Evolutionary conservation across 208 protist species (phyloP), one percentile per base, ranked within the genome.

Genomic region (Trypanosoma caninum): DNA sequence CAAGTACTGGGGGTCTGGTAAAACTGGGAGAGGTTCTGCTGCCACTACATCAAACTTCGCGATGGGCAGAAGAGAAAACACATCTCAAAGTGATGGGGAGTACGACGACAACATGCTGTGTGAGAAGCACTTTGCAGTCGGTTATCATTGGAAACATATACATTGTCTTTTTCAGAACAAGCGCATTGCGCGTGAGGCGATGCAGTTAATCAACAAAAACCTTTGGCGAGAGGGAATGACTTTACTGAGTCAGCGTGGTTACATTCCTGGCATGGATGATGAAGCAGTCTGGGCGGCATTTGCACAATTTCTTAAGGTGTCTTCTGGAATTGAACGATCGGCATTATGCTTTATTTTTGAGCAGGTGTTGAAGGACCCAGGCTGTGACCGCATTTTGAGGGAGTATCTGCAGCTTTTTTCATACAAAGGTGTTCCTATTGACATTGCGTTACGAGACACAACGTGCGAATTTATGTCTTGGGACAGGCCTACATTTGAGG

Each of bases 131-230:
- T 47, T 38, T 38, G 69, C 60, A 35, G 75, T 89, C 48, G 51
- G 61, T 38, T 94, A 90, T 65, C 88, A 94, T 72, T 94, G 88
- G 85, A 91, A 92, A 69, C 88, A 94, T 60, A 68, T 94, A 31
- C 88, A 94, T 54, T 80, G 72, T 50, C 71, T 87, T 13, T 65
- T 89, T 33, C 84, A 91, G 45, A 79, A 91, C 72, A 91, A 92
- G 58, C 74, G 74, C 68, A 84, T 91, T 27, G 56, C 69, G 33
- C 75, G 82, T 35, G 73, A 80, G 28, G 85, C 82, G 10, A 48
- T 82, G 46, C 69, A 73, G 50, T 54, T 81, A 37, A 72, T 89
- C 47, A 85, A 89, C 65, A 63, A 45, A 8, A 79, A 82, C 5
- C 74, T 80, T 31, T 94, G 88, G 88, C 64, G 70, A 45, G 80